A percentile compares a stretch with the other conserved stretches of the same genome.
Evolutionary conservation across 2,329 filamentous ascomycete genomes (phyloP).

Genomic region (Bisporella sp.): DNA sequence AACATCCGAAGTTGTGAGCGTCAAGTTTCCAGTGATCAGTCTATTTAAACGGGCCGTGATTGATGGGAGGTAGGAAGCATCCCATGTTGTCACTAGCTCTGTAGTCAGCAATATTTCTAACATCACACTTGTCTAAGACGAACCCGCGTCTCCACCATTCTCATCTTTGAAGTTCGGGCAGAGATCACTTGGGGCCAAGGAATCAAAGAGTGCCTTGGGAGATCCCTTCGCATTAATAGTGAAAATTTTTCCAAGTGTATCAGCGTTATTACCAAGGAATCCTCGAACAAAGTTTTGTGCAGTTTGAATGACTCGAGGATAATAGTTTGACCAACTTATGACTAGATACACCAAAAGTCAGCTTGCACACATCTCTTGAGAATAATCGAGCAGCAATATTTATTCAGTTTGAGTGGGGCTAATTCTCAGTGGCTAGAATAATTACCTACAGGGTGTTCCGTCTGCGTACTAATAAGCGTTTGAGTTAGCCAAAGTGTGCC

Average conservation of each 20-base stretch:
- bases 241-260: constrained; percentile 46
- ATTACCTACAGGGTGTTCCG: constrained; percentile 17
- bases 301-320: constrained; percentile 55
- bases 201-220: constrained; percentile 48
- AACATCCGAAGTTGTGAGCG: constrained; percentile 45
- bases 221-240: constrained; percentile 50
- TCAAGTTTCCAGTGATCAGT: constrained; percentile 46
- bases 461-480: constrained; percentile 28
- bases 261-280: constrained; percentile 47
- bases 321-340: constrained; percentile 41
- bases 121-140: background rate
- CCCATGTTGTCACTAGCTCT: constrained; percentile 34
- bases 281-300: constrained; percentile 54
- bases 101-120: background rate
- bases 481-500: no score
- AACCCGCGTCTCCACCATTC: constrained; percentile 37
- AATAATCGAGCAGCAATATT: no score
- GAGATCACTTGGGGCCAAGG: constrained; percentile 54
- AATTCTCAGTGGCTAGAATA: no score
- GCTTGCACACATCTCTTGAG: constrained; percentile 40
- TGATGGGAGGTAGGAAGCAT: constrained; percentile 43
- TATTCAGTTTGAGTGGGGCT: no score
- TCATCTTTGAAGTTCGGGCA: constrained; percentile 52
- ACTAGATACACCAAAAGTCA: no score
- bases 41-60: constrained; percentile 47